Evolutionary conservation across 345 rosid species (phyloP).

Genomic region (Firmiana major): DNA sequence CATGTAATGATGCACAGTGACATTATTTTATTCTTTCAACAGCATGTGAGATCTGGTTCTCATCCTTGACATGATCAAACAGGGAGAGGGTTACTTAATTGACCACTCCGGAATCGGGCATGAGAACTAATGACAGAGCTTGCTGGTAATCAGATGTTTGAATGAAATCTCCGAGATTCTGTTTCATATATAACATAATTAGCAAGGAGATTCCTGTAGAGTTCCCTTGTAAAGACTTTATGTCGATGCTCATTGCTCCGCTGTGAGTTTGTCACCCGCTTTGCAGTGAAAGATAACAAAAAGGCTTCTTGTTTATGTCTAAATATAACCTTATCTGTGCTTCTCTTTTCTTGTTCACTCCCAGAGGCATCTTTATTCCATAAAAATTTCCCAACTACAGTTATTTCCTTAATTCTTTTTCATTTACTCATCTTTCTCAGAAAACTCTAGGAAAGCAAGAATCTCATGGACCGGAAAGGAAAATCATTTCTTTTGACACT

Average conservation of each 20-base stretch:
- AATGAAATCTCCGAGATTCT: neutral
- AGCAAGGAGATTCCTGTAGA: neutral
- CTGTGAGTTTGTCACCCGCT: neutral
- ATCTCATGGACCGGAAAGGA: too few relatives aligned
- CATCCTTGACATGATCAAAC: neutral
- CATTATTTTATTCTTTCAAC: slow-evolving; percentile 23
- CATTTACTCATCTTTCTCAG: too few relatives aligned
- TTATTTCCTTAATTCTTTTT: neutral
- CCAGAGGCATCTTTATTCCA: too few relatives aligned
- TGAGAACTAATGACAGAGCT: neutral
- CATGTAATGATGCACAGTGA: neutral
- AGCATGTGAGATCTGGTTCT: neutral
- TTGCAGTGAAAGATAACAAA: neutral
- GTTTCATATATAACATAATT: neutral
- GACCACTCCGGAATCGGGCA: neutral
- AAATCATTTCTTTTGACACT: too few relatives aligned
- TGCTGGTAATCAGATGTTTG: neutral
- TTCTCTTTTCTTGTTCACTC: neutral
- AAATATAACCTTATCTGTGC: too few relatives aligned
- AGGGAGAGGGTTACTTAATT: too few relatives aligned
- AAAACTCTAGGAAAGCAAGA: neutral
- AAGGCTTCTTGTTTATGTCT: neutral
- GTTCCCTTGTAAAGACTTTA: neutral
- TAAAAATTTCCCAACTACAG: too few relatives aligned
- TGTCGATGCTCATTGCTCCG: slow-evolving; percentile 1